Evolutionary conservation across 2,329 filamentous ascomycete species (phyloP), one percentile per base, ranked within the genome.

Genomic region (Camillea tinctor): DNA sequence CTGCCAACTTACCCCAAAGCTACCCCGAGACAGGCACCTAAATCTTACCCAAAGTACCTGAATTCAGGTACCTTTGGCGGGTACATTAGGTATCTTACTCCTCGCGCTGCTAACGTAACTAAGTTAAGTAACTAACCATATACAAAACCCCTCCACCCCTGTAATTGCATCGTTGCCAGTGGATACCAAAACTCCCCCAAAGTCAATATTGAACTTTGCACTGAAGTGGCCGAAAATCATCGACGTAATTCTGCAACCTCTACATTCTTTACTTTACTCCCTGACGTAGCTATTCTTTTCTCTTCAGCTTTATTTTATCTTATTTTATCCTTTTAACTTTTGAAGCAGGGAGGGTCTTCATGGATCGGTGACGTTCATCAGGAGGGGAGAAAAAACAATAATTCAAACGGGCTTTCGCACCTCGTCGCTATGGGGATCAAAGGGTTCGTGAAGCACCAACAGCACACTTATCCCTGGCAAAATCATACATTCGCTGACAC

Each of bases 341-440:
- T n/a, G n/a, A 30, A 30, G 13, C 13, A 30, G 26, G 26, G 13
- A 26, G 24, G 26, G 13, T 30, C 30, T 26, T 52, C 55, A 23
- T 52, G 21, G 30, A 11, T 44, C 50, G 52, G 26, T 9, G n/a
- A 48, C 55, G 2, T 30, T 7, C 26, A 11, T 30, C 26, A 30
- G 7, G 26, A 30, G 13, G 7, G 13, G 26, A 11, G 6, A 30
- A 9, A 7, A 30, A 4, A 30, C 7, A 30, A 7, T 7, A 30
- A 30, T 2, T 9, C 3, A 7, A 30, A 26, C 24, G 24, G 8
- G 24, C 24, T 26, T 4, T 26, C 4, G 13, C 7, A 30, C 26
- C 26, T 30, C 26, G 26, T 30, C 26, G 26, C 26, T 30, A 30
- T 89, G 86, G 86, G 86, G n/a, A 88, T 89, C 73, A 87, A 86